Evolutionary conservation across 2,329 filamentous ascomycete genomes (phyloP), one percentile per base, ranked within the genome.

Genomic region (Penicillium sp.): DNA sequence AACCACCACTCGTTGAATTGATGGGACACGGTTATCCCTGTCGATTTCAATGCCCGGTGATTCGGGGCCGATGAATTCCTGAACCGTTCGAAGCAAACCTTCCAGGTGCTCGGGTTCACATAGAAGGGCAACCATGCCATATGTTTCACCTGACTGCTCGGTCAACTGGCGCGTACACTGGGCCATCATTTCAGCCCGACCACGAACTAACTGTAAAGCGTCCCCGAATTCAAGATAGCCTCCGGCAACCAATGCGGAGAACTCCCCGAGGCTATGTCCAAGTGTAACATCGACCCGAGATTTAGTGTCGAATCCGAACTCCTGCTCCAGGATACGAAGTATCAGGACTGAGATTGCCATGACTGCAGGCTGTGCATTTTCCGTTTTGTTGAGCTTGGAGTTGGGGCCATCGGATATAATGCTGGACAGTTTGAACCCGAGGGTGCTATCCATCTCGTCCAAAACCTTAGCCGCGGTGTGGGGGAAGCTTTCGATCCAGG

Each of bases 301-400:
- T 9, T 80, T 76, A 7, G 87, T 83, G 57, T 84, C 81, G 77
- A 97, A 96, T 41, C 83, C 86, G 71, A 93, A 97, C 65, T 96
- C 90, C 60, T 84, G 80, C 78, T 97, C 91, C 62, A 97, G 82
- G 59, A 97, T 87, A 55, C 90, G 88, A 54, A 97, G 82, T 70
- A 97, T 96, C 58, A 96, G 83, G 70, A 97, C 87, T 29, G 91
- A 96, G 4, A 91, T 94, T 15, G 92, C 91, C 91, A 97, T 96
- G 75, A 97, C 96, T 67, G 93, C 93, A 1, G 93, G 93, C 75
- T 97, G 93, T 4, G 93, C 90, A 72, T 96, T 93, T 63, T 89
- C 86, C 5, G 93, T 97, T 57, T 86, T 84, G 41, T 90, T 96
- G 55, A 97, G 85, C 51, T 82, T 78, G 55, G 85, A 86, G 66